A percentile compares a stretch with the other conserved stretches of the same genome.
Evolutionary conservation across 2,329 filamentous ascomycete species (phyloP).

Genomic region (Coniochaeta sp.): DNA sequence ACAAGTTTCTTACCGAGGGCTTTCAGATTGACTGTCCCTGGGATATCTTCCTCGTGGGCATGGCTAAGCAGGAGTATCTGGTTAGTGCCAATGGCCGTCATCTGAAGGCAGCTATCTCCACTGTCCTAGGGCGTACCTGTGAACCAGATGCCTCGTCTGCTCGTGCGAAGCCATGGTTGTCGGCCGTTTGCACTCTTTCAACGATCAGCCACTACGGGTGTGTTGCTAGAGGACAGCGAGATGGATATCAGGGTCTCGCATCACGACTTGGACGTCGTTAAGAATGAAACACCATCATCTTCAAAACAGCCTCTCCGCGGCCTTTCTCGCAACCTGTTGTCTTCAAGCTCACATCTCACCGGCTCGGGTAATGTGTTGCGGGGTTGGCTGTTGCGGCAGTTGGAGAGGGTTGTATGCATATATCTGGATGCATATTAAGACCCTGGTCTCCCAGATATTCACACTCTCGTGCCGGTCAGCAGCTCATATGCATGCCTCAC

Average conservation of each 20-base stretch:
- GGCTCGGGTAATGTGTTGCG: neutral
- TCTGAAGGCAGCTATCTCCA: neutral
- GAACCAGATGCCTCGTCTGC: neutral
- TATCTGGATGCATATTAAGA: neutral
- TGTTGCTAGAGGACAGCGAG: too few species aligned
- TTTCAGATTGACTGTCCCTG: constrained; percentile 18
- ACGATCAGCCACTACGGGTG: too few species aligned
- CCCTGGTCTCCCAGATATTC: neutral
- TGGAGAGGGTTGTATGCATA: neutral
- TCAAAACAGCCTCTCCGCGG: neutral
- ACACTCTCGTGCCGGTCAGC: neutral
- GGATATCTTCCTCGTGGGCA: constrained; percentile 17
- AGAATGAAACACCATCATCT: neutral
- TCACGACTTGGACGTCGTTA: neutral
- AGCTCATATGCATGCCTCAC: neutral
- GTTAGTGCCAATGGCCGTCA: neutral
- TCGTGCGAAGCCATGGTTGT: neutral
- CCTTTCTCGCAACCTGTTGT: neutral
- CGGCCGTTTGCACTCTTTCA: neutral
- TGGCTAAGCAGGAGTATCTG: constrained; percentile 10
- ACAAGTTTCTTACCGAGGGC: constrained; percentile 22
- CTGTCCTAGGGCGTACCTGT: neutral
- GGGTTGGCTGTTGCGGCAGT: neutral
- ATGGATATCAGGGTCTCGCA: neutral
- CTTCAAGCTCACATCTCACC: neutral